phyloP scores from a whole-genome alignment of 176 grass and related monocot species.

The Triticum dicoccoides region DNA sequence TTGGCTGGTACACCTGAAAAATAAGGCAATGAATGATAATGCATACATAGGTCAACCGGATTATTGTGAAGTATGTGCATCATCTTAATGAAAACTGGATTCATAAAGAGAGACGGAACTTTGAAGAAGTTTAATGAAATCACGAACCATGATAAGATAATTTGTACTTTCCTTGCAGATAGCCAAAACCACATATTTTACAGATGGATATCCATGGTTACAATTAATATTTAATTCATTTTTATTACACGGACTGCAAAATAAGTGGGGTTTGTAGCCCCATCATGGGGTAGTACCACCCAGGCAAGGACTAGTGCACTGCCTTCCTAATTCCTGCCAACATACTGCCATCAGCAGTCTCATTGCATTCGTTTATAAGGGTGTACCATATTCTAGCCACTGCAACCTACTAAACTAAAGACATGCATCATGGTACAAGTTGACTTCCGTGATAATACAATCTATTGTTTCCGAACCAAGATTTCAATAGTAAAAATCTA shows the following conservation, averaged over 20 bases:
- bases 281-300: background rate
- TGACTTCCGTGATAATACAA: background rate
- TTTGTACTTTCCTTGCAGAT: background rate
- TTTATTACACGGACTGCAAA: background rate
- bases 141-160: slow-evolving; percentile 10
- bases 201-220: background rate
- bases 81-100: background rate
- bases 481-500: background rate
- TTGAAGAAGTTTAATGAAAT: background rate
- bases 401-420: background rate
- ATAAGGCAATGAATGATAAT: background rate
- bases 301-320: background rate
- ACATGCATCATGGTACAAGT: background rate
- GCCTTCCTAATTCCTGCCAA: background rate
- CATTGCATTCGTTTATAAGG: background rate
- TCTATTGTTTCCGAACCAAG: slow-evolving; percentile 3
- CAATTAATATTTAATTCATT: background rate
- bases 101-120: background rate
- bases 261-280: background rate
- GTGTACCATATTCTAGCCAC: background rate
- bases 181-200: background rate
- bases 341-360: background rate
- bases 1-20: slow-evolving; percentile 49
- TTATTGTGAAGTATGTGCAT: slow-evolving; percentile 9
- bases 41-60: background rate